phyloP scores from a whole-genome alignment of 164 flowering plant genomes.

The Paratinospora sagittata region DNA sequence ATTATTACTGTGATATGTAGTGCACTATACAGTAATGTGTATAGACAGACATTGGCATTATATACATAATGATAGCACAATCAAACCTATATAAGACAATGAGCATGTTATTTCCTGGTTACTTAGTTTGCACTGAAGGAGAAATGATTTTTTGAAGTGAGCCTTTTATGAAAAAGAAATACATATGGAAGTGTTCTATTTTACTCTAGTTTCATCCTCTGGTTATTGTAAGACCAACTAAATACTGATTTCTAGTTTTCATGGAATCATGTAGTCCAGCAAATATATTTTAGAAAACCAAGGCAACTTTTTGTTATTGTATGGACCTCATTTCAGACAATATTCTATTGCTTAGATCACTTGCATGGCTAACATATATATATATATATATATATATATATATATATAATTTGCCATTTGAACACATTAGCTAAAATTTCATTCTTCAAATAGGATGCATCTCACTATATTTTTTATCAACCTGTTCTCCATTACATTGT shows the following conservation, averaged over 20 bases:
- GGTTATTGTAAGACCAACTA: not conserved
- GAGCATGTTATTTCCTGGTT: not conserved
- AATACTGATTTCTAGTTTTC: not conserved
- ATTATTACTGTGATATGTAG: no score
- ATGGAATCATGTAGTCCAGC: not conserved
- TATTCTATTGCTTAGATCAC: not conserved
- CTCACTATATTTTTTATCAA: not conserved
- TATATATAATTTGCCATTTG: not conserved
- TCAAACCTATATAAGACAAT: no score
- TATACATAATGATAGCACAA: no score
- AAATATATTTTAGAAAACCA: not conserved
- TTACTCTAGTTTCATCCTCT: not conserved
- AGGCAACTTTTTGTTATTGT: not conserved
- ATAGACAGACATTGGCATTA: no score
- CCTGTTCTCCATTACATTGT: not conserved
- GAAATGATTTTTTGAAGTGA: not conserved
- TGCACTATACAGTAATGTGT: no score
- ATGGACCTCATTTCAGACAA: no score
- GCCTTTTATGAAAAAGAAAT: not conserved
- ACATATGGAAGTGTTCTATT: not conserved
- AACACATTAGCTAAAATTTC: not conserved
- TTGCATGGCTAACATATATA: not conserved
- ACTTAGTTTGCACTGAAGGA: not conserved
- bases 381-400: no score
- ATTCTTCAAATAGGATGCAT: not conserved